These are phyloP conservation scores for Coniochaeta prunicola DNA, from an alignment of 2,329 filamentous ascomycete genomes.

Conservation along the genomic window DNA sequence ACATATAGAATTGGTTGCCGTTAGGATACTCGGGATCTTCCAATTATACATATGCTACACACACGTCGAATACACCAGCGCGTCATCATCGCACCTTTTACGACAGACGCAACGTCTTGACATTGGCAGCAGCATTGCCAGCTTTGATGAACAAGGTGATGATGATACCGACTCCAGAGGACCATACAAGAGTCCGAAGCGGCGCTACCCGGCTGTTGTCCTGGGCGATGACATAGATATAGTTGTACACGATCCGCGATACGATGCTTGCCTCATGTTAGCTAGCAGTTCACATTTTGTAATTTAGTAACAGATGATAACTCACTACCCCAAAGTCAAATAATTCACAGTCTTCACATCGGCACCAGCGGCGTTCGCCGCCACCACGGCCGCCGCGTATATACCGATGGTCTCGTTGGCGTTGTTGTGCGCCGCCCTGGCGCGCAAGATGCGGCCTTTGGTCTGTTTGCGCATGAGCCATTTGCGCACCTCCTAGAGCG, in stretches of 20 bases:
- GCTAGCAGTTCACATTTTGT: neutral
- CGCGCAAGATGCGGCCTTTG: conserved; percentile 16
- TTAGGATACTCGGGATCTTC: too few species aligned
- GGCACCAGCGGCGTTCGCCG: conserved; percentile 37
- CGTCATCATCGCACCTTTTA: neutral
- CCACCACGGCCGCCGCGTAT: conserved; percentile 34
- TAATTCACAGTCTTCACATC: conserved; percentile 28
- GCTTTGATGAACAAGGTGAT: conserved; percentile 33
- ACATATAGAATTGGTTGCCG: too few species aligned
- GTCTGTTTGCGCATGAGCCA: conserved; percentile 3
- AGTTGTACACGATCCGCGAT: conserved; percentile 31
- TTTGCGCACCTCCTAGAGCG: neutral
- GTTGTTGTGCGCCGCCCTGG: conserved; percentile 26
- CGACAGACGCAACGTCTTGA: neutral
- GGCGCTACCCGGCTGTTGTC: conserved; percentile 28
- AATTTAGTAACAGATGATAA: neutral
- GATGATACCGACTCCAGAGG: conserved; percentile 22
- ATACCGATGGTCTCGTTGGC: conserved; percentile 36
- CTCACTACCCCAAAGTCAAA: conserved; percentile 27
- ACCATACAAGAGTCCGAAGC: conserved; percentile 31
- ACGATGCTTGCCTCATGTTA: conserved; percentile 14
- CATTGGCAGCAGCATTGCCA: neutral
- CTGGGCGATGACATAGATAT: conserved; percentile 34
- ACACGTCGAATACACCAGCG: too few species aligned
- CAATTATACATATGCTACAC: neutral